These are phyloP conservation scores for Colletotrichum echinochloae DNA, from an alignment of 2,329 filamentous ascomycete species.

Conservation along the genomic window DNA sequence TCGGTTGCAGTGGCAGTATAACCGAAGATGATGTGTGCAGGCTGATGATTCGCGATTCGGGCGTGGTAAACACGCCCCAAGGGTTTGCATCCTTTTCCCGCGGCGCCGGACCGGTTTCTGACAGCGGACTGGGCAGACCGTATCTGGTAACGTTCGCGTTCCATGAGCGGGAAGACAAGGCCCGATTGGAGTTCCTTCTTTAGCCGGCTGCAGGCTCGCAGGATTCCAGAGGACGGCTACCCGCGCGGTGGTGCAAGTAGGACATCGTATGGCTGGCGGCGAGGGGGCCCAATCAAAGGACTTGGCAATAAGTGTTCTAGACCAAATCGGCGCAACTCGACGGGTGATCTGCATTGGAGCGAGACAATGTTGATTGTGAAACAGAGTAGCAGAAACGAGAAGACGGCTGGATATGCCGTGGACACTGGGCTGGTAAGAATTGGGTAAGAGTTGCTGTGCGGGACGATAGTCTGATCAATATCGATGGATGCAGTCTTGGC, in stretches of 20 bases:
- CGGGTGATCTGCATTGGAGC: conserved; percentile 7
- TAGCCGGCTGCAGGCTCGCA: conserved; percentile 24
- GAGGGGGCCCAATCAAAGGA: conserved; percentile 29
- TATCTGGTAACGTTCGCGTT: not conserved
- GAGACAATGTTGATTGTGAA: not conserved
- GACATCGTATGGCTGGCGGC: conserved; percentile 14
- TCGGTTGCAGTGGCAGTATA: conserved; percentile 18
- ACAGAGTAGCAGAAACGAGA: not conserved
- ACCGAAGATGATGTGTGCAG: conserved; percentile 7
- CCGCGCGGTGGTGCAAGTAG: conserved; percentile 7
- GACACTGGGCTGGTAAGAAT: conserved; percentile 3
- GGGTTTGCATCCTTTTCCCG: conserved; percentile 5
- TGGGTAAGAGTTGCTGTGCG: conserved; percentile 10
- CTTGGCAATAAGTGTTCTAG: conserved; percentile 27
- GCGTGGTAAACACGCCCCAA: conserved; percentile 8
- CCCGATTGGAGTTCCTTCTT: conserved; percentile 21
- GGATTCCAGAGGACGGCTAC: conserved; percentile 29
- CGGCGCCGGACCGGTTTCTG: conserved; percentile 4
- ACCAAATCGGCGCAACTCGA: conserved; percentile 3
- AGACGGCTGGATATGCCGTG: conserved; percentile 10
- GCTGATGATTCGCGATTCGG: conserved; percentile 15
- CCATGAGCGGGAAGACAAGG: not conserved
- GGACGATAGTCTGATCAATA: not conserved
- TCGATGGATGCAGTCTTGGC: conserved; percentile 9
- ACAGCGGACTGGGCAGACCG: not conserved